Evolutionary conservation across 768 basidiomycete genomes (phyloP), one percentile per base, ranked within the genome.

Genomic region (Boletus rubescentipes): DNA sequence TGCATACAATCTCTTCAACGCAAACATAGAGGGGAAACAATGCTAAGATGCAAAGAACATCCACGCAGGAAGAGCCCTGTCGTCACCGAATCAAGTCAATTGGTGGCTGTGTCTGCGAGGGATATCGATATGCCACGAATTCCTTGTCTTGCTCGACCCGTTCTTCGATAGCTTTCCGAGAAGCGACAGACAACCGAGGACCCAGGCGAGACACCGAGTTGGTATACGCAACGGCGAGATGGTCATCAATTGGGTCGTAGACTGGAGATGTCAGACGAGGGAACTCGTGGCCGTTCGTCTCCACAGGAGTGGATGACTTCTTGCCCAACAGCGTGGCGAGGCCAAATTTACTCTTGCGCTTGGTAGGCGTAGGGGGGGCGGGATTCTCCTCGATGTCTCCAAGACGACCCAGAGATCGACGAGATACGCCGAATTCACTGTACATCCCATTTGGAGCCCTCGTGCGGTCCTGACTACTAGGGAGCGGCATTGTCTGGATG

Each of bases 121-220:
- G 91, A 69, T 93, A 93, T 37, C 91, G 83, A 67, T 93, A 92
- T 4, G 91, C 89, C 55, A 93, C 84, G 64, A 93, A 93, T 16
- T 92, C 88, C 4, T 81, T 71, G 67, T 91, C 90, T 70, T 89
- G 91, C n/a, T 86, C 79, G n/a, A 93, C 89, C 20, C 90, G 77
- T 61, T 86, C 83, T 61, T 89, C 88, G 50, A 91, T 76, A 43
- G 83, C 83, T 74, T 84, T 91, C 51, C 85, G 80, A 16, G 86
- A 85, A 10, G 78, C 77, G 18, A 84, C 74, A 38, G 87, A 88
- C 76, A 84, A 76, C 48, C 87, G 77, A 44, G 82, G 73, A 31
- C 70, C 73, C 9, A 73, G 76, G 23, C 82, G 73, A 32, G 82
- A 80, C 18, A 74, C 73, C 9, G 82, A 78, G 29, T 75, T 74